Evolutionary conservation across 805 yeast species (phyloP), one percentile per base, ranked within the genome.

Genomic region (Wickerhamiella vanderwaltii): DNA sequence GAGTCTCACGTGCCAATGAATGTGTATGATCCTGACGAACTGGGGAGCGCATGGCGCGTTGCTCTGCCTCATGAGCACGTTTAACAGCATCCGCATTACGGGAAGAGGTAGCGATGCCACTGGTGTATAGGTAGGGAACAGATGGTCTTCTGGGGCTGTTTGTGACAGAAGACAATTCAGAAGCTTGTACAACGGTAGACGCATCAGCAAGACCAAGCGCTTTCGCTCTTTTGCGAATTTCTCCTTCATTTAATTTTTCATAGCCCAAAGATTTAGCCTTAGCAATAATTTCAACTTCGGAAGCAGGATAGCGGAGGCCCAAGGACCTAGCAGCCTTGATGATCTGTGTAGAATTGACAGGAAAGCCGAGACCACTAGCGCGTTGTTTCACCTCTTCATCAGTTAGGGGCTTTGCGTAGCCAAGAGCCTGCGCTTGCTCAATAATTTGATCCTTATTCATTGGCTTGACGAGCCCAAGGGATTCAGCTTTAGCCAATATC

Each of bases 151-250:
- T 9, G 30, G 23, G 12, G 39, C 29, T 34, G 37, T n/a, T n/a
- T n/a, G n/a, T n/a, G n/a, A n/a, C n/a, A n/a, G n/a, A n/a, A n/a
- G n/a, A n/a, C n/a, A n/a, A n/a, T n/a, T n/a, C n/a, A n/a, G n/a
- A n/a, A n/a, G n/a, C n/a, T n/a, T n/a, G n/a, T n/a, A n/a, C n/a
- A n/a, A n/a, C n/a, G n/a, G n/a, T n/a, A n/a, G n/a, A n/a, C 53
- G 81, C 91, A 5, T 82, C 88, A 2, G 46, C 50, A 9, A 35
- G 29, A n/a, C 94, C 32, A 77, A 15, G 36, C 39, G 35, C 12
- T 9, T 13, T 7, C 11, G 41, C 45, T 23, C 29, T 38, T 12
- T 30, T 29, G n/a, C 24, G 12, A 9, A 45, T 25, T 11, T 39
- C 37, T 5, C 15, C 6, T 11, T 33, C 36, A 22, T 12, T n/a